Evolutionary conservation across 208 protist genomes (phyloP).

Genomic region (Trichomonas gallinae): DNA sequence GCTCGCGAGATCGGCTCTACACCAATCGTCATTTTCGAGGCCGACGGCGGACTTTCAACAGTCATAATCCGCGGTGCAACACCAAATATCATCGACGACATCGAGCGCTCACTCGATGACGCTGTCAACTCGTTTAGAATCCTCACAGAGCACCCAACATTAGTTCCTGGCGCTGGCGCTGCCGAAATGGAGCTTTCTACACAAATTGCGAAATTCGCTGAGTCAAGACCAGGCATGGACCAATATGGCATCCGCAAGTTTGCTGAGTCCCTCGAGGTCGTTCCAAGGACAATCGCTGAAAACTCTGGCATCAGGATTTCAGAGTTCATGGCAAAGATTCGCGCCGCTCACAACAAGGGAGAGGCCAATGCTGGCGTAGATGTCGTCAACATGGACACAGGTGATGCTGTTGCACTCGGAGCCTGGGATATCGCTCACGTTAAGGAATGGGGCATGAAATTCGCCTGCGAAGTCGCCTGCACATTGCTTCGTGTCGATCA

Average conservation of each 20-base stretch:
- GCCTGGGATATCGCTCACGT: too few relatives aligned
- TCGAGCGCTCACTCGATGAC: constrained; percentile 67
- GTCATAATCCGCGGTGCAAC: too few relatives aligned
- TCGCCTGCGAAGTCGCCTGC: background rate
- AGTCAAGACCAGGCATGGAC: constrained; percentile 55
- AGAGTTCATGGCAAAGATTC: too few relatives aligned
- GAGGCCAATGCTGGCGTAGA: constrained; percentile 71
- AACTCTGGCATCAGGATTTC: too few relatives aligned
- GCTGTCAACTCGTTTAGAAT: constrained; percentile 86
- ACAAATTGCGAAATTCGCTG: too few relatives aligned
- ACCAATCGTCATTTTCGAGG: constrained; percentile 21
- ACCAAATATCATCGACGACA: too few relatives aligned
- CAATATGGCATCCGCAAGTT: constrained; percentile 94
- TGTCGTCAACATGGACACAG: constrained; percentile 40
- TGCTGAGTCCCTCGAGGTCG: constrained; percentile 78
- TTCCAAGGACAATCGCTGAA: too few relatives aligned
- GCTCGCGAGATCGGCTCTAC: constrained; percentile 83
- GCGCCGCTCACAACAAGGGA: too few relatives aligned
- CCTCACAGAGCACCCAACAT: too few relatives aligned
- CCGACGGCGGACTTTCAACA: too few relatives aligned
- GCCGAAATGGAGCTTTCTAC: constrained; percentile 77
- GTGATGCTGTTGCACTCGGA: background rate
- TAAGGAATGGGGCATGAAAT: background rate
- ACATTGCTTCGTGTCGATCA: too few relatives aligned
- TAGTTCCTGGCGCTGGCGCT: constrained; percentile 88